Evolutionary conservation across 441 rosid genomes (phyloP).

Genomic region (Mallotus repandus): DNA sequence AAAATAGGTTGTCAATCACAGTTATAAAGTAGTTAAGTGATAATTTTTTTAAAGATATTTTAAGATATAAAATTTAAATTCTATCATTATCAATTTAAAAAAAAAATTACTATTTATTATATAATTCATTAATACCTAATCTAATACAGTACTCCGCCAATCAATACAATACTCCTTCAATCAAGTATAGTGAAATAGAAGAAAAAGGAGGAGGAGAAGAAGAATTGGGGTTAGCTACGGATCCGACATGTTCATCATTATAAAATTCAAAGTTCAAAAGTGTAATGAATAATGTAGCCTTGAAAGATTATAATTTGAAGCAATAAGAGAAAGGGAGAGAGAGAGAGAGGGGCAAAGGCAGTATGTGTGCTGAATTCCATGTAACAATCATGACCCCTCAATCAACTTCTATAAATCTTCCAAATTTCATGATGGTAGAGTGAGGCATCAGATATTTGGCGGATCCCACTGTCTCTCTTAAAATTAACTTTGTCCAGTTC

Average conservation of each 20-base stretch:
- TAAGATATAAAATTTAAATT: too few species aligned
- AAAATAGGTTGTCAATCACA: too few species aligned
- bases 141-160: too few species aligned
- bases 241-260: slow-evolving; percentile 52
- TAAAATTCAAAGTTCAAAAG: slow-evolving; percentile 41
- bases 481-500: too few species aligned
- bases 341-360: slow-evolving; percentile 18
- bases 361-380: slow-evolving; percentile 69
- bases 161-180: too few species aligned
- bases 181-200: not conserved
- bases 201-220: not conserved
- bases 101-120: too few species aligned
- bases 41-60: too few species aligned
- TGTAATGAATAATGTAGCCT: slow-evolving; percentile 34
- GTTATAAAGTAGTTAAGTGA: too few species aligned
- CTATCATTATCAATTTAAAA: too few species aligned
- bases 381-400: slow-evolving; percentile 78
- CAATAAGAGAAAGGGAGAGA: slow-evolving; percentile 35
- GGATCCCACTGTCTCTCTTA: slow-evolving; percentile 42
- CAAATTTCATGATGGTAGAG: slow-evolving; percentile 61
- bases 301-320: slow-evolving; percentile 41
- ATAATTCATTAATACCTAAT: too few species aligned
- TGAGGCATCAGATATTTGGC: slow-evolving; percentile 62
- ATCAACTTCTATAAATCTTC: slow-evolving; percentile 59
- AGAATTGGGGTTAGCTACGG: slow-evolving; percentile 17